Evolutionary conservation across 2,329 filamentous ascomycete genomes (phyloP).

Genomic region (Harringtonia lauricola): DNA sequence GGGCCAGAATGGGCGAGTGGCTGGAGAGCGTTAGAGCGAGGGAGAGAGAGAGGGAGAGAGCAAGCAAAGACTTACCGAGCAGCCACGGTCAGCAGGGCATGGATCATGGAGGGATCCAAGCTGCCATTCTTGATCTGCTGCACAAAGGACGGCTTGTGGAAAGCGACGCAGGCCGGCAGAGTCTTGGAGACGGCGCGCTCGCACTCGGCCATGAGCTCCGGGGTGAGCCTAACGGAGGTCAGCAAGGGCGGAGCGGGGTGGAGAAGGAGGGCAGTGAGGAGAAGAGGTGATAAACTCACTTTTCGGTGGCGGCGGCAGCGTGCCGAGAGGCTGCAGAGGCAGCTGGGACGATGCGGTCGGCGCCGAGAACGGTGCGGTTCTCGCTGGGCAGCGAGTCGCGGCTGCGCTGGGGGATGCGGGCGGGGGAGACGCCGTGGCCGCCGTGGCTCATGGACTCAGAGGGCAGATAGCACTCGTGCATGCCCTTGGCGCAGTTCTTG

Average conservation of each 20-base stretch:
- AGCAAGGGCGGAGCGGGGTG: not conserved
- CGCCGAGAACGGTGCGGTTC: conserved; percentile 27
- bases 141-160: conserved; percentile 51
- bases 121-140: conserved; percentile 47
- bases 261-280: not conserved
- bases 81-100: conserved; percentile 45
- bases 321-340: conserved; percentile 35
- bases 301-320: conserved; percentile 36
- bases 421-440: conserved; percentile 46
- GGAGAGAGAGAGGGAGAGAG: not conserved
- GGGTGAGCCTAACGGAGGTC: conserved; percentile 30
- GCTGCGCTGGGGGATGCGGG: conserved; percentile 37
- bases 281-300: conserved; percentile 32
- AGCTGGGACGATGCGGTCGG: conserved; percentile 31
- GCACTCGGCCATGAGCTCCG: conserved; percentile 47
- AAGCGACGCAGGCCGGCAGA: conserved; percentile 49
- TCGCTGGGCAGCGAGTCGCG: conserved; percentile 44
- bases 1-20: conserved; percentile 44
- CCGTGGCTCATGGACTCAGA: conserved; percentile 48
- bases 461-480: conserved; percentile 52
- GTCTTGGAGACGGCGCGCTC: conserved; percentile 51
- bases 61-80: conserved; percentile 35
- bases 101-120: conserved; percentile 44
- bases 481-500: conserved; percentile 52
- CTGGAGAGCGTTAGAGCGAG: conserved; percentile 19